Evolutionary conservation across 2,329 filamentous ascomycete genomes (phyloP), one percentile per base, ranked within the genome.

Genomic region (Epichloe aotearoae): DNA sequence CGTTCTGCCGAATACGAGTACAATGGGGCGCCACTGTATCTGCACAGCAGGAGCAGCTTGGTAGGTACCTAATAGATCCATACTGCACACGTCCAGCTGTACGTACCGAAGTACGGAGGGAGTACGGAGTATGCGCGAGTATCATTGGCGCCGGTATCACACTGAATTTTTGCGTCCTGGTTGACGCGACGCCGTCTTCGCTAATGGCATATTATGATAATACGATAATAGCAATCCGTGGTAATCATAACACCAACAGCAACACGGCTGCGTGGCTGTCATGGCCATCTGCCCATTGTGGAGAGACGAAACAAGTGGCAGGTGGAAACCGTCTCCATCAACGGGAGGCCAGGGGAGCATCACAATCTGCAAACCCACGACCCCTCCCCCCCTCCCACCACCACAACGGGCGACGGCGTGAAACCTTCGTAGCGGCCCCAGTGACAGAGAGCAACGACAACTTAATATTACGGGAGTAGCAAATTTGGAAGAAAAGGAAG

Each of bases 221-320:
- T 30, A 30, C 10, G 30, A 30, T 30, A 30, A 30, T 30, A 30
- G 30, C 30, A 30, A 30, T 30, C 30, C 30, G 30, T 30, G 11
- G 10, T 30, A 30, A 30, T 30, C 11, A 4, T 30, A 30, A 4
- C 30, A 30, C 10, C 30, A 30, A n/a, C 37, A n/a, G 12, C 37
- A 12, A 41, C 39, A 30, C n/a, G 17, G 33, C 17, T 26, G 40
- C 20, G 23, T 42, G 20, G 36, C 46, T 43, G 47, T 30, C 46
- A 38, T 47, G 46, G 38, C 23, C 37, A 23, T 26, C 38, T 49
- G 47, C 23, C 23, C 23, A 33, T 49, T n/a, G 37, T 23, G 39
- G 26, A 36, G 39, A 44, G 20, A 37, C 47, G 47, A 49, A 49
- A 49, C 47, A 49, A 49, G 39, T 37, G 47, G 20, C 40, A 23